Conservation (phyloP, 2,329 filamentous ascomycete genomes). For the Colletotrichum somersetense region DNA sequence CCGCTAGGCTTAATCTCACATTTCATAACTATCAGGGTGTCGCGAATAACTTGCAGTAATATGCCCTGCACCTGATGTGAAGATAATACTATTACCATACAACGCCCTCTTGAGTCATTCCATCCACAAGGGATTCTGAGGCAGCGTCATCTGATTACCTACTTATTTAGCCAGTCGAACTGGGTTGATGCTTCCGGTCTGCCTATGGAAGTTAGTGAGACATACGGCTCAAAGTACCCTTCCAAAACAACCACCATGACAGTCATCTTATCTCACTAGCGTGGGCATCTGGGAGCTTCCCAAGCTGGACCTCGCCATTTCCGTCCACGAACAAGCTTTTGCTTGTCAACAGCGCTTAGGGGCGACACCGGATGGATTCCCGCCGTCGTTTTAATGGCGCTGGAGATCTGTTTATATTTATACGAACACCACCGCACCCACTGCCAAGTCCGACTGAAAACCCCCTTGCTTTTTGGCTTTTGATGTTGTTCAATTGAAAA, state of each 20-base stretch:
- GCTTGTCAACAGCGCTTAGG: conserved; percentile 2
- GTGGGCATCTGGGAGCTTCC: neutral
- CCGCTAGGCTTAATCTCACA: neutral
- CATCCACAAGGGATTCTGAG: too few relatives aligned
- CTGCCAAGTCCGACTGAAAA: neutral
- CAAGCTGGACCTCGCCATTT: conserved; percentile 7
- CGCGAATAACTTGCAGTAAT: neutral
- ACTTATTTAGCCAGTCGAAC: neutral
- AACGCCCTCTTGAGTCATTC: neutral
- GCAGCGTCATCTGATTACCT: too few relatives aligned
- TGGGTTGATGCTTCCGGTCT: neutral
- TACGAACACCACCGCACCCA: neutral
- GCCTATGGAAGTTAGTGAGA: neutral
- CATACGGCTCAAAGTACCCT: neutral
- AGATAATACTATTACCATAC: neutral
- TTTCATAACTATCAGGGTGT: neutral
- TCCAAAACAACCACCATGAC: neutral
- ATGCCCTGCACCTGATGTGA: neutral
- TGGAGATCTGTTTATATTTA: conserved; percentile 11
- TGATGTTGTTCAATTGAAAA: neutral
- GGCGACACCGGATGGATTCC: neutral
- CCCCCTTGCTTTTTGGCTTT: neutral
- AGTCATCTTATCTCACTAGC: neutral
- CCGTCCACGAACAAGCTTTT: conserved; percentile 9
- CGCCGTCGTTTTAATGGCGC: neutral